These are phyloP conservation scores for Alloascoidea hylecoeti DNA, from an alignment of 805 yeast genomes.

Conservation along the genomic window DNA sequence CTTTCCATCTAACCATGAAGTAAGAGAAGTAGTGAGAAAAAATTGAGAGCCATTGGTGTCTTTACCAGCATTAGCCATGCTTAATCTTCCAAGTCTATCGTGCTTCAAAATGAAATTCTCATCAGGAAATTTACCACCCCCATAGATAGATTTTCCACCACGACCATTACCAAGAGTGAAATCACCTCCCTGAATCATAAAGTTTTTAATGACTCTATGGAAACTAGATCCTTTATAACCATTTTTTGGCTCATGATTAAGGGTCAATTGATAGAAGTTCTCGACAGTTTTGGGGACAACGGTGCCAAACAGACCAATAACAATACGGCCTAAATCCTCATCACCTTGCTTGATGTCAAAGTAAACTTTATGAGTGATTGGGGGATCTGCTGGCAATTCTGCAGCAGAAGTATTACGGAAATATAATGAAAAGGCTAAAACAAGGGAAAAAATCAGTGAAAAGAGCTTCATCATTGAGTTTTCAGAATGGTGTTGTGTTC, in stretches of 20 bases:
- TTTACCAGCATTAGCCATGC: slow-evolving; percentile 69
- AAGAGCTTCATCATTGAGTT: neutral
- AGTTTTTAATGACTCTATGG: slow-evolving; percentile 34
- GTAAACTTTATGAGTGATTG: slow-evolving; percentile 65
- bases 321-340: slow-evolving; percentile 63
- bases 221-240: slow-evolving; percentile 34
- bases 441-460: neutral
- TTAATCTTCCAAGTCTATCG: slow-evolving; percentile 50
- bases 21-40: slow-evolving; percentile 83
- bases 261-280: slow-evolving; percentile 53
- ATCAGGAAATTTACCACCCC: slow-evolving; percentile 61
- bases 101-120: slow-evolving; percentile 53
- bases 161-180: slow-evolving; percentile 47
- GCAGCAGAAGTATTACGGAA: neutral
- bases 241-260: slow-evolving; percentile 49
- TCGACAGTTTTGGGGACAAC: slow-evolving; percentile 71
- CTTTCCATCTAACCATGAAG: slow-evolving; percentile 84
- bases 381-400: slow-evolving; percentile 21
- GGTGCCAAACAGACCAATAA: slow-evolving; percentile 77
- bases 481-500: too few relatives aligned
- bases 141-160: slow-evolving; percentile 80
- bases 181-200: slow-evolving; percentile 43
- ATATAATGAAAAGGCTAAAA: neutral
- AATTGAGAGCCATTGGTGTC: slow-evolving; percentile 86
- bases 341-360: slow-evolving; percentile 81